Evolutionary conservation across 805 yeast genomes (phyloP).

Genomic region (Grigorovia transvaalensis): DNA sequence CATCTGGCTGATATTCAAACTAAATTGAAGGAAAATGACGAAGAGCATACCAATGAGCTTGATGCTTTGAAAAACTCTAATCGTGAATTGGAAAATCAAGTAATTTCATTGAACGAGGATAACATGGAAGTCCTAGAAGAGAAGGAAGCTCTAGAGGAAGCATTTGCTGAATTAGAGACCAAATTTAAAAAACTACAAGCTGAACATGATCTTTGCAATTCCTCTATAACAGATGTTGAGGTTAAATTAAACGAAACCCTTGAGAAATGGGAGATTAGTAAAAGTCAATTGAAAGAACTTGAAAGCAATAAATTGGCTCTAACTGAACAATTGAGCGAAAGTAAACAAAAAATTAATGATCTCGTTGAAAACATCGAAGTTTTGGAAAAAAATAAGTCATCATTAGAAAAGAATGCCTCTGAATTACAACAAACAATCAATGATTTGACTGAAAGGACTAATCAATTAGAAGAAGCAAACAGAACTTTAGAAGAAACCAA

Average conservation of each 20-base stretch:
- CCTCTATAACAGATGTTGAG: background rate
- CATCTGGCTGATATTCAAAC: conserved; percentile 4
- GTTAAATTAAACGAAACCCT: background rate
- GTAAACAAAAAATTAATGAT: background rate
- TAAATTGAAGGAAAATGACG: background rate
- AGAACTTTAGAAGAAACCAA: background rate
- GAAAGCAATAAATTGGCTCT: background rate
- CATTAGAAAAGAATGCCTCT: background rate
- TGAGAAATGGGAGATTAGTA: background rate
- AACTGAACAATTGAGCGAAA: background rate
- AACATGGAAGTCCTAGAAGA: background rate
- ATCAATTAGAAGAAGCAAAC: background rate
- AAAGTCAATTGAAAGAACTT: background rate
- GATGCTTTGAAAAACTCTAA: background rate
- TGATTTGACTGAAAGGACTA: background rate
- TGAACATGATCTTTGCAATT: background rate
- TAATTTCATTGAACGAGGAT: background rate
- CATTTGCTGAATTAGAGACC: background rate
- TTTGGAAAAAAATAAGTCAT: background rate
- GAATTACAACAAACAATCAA: background rate
- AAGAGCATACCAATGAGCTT: background rate
- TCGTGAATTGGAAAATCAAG: background rate
- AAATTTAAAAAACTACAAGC: background rate
- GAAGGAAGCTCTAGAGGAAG: background rate
- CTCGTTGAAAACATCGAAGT: background rate